These are phyloP conservation scores for Globisporangium polare DNA, from an alignment of 352 stramenopile species.

Conservation along the genomic window DNA sequence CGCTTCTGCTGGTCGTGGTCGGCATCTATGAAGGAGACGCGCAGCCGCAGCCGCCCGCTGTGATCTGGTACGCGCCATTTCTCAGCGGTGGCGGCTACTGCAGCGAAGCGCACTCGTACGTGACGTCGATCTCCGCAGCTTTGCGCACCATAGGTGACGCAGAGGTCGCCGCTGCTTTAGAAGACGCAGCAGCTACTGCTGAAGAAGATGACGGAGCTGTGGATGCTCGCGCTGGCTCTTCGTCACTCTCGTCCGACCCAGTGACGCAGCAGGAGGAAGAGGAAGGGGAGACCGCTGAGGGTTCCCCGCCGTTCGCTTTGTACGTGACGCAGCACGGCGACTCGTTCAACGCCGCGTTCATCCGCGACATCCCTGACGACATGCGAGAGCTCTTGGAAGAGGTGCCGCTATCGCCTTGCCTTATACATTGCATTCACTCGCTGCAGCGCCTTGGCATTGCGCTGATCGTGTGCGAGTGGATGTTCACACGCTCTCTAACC, in stretches of 20 bases:
- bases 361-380: slow-evolving; percentile 45
- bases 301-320: slow-evolving; percentile 37
- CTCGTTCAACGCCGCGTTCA: slow-evolving; percentile 61
- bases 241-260: background rate
- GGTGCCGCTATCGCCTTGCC: slow-evolving; percentile 10
- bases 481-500: slow-evolving; percentile 4
- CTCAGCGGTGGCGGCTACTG: slow-evolving; percentile 91
- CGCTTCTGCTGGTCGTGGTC: background rate
- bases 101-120: slow-evolving; percentile 88
- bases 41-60: slow-evolving; percentile 22
- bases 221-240: background rate
- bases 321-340: slow-evolving; percentile 67
- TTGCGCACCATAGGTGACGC: slow-evolving; percentile 8
- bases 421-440: background rate
- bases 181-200: background rate
- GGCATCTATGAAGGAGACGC: background rate
- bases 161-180: background rate
- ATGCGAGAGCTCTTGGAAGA: slow-evolving; percentile 45
- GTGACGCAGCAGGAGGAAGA: background rate
- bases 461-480: background rate
- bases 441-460: background rate
- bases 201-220: background rate
- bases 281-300: background rate
- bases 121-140: slow-evolving; percentile 55
- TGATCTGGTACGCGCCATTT: slow-evolving; percentile 90